Percentiles rank a stretch among this genome's conserved stretches.
Conservation (phyloP, 768 basidiomycete genomes). For the Russula vinacea region DNA sequence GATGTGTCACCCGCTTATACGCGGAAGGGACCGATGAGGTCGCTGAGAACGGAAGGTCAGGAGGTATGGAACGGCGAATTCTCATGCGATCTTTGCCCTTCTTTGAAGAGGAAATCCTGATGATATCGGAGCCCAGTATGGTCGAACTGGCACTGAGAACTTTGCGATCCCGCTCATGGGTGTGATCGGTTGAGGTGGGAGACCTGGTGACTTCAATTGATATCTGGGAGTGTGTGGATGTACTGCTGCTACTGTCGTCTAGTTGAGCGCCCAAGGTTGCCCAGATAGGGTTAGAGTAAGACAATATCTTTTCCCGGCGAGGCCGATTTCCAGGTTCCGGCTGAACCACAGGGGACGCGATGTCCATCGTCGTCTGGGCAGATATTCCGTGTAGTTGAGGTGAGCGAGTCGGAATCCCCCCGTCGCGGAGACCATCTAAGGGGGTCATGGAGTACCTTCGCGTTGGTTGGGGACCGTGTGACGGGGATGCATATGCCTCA, state of each 20-base stretch:
- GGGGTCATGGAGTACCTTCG: not conserved
- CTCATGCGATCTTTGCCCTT: slow-evolving; percentile 21
- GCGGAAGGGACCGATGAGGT: slow-evolving; percentile 5
- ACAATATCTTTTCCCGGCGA: slow-evolving; percentile 16
- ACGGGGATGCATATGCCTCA: not conserved
- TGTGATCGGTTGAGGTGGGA: slow-evolving; percentile 4
- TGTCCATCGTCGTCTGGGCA: not conserved
- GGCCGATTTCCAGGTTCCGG: not conserved
- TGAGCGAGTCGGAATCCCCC: not conserved
- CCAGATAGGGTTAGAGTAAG: slow-evolving; percentile 24
- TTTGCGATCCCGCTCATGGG: slow-evolving; percentile 1
- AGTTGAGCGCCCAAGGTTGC: slow-evolving; percentile 7
- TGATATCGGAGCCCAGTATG: slow-evolving; percentile 36
- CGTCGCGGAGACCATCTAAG: not conserved
- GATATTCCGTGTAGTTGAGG: not conserved
- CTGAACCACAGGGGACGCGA: not conserved
- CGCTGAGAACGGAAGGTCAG: not conserved
- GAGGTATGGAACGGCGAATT: not conserved
- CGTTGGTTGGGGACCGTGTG: not conserved
- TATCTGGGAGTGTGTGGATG: not conserved
- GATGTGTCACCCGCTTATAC: not conserved
- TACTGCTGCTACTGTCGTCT: not conserved
- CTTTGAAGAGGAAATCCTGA: slow-evolving; percentile 23
- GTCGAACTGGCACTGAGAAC: slow-evolving; percentile 21
- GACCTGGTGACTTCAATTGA: not conserved